phyloP scores from a whole-genome alignment of 2,329 filamentous ascomycete species.

The Pestalotiopsis sp. region DNA sequence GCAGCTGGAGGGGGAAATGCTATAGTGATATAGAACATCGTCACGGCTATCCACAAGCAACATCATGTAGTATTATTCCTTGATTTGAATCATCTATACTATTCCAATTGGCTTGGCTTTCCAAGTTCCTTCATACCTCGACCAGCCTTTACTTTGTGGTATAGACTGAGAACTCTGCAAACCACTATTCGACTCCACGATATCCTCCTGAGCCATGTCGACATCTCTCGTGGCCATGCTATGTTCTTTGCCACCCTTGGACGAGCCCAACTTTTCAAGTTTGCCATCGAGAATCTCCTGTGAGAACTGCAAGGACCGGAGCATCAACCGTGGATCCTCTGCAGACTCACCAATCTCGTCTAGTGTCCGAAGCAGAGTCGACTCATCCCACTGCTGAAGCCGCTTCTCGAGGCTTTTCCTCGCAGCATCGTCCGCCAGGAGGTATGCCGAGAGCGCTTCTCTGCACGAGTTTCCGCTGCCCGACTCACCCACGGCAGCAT shows the following conservation, averaged over 20 bases:
- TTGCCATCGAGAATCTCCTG: slow-evolving; percentile 40
- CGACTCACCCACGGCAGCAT: slow-evolving; percentile 15
- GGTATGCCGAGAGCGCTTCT: slow-evolving; percentile 40
- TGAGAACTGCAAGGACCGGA: slow-evolving; percentile 48
- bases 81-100: slow-evolving; percentile 34
- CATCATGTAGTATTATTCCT: neutral
- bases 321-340: slow-evolving; percentile 45
- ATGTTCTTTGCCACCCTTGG: neutral
- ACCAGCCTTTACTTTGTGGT: slow-evolving; percentile 44
- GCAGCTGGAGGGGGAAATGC: neutral
- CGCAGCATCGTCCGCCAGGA: slow-evolving; percentile 28
- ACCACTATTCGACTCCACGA: slow-evolving; percentile 23
- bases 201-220: slow-evolving; percentile 27
- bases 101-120: slow-evolving; percentile 61
- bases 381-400: slow-evolving; percentile 39
- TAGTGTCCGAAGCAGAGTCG: slow-evolving; percentile 39
- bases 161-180: slow-evolving; percentile 22
- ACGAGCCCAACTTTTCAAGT: slow-evolving; percentile 12
- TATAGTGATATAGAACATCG: neutral
- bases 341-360: slow-evolving; percentile 42
- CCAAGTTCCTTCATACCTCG: slow-evolving; percentile 55
- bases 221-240: slow-evolving; percentile 19
- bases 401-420: slow-evolving; percentile 30
- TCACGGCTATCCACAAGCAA: neutral
- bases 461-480: slow-evolving; percentile 27